Percentiles rank a stretch among this genome's conserved stretches.
These are phyloP conservation scores for Stemphylium beticola DNA, from an alignment of 2,329 filamentous ascomycete genomes.

Conservation along the genomic window DNA sequence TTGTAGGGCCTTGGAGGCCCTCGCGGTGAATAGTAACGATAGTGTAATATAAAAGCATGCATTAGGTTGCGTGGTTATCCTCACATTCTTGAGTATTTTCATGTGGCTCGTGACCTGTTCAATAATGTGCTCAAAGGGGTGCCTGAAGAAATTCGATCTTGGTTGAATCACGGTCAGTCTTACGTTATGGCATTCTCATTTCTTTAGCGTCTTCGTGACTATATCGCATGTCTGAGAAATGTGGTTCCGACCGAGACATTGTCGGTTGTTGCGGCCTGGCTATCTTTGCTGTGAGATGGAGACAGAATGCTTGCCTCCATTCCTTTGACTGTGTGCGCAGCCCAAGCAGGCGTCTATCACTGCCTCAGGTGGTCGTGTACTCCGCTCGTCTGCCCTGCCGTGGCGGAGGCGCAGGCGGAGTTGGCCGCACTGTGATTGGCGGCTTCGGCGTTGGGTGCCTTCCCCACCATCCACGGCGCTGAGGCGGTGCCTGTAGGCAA, in stretches of 20 bases:
- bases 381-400: background rate
- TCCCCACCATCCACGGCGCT: slow-evolving; percentile 13
- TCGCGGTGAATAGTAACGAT: background rate
- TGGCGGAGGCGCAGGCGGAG: slow-evolving; percentile 13
- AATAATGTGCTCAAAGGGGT: too few relatives aligned
- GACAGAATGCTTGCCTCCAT: background rate
- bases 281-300: background rate
- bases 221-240: background rate
- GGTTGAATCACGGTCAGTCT: background rate
- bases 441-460: background rate
- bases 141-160: background rate
- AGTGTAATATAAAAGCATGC: background rate
- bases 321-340: background rate
- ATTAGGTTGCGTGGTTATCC: background rate
- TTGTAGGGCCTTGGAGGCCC: background rate
- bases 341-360: background rate
- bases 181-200: background rate
- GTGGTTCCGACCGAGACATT: background rate
- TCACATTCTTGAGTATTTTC: too few relatives aligned
- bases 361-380: background rate
- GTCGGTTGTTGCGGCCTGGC: background rate
- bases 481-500: slow-evolving; percentile 34
- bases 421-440: slow-evolving; percentile 12
- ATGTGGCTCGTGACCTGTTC: too few relatives aligned
- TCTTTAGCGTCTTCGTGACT: background rate